A percentile compares a stretch with the other conserved stretches of the same genome.
phyloP scores from a whole-genome alignment of 495 filamentous ascomycete genomes.

The Oidiodendron maius region DNA sequence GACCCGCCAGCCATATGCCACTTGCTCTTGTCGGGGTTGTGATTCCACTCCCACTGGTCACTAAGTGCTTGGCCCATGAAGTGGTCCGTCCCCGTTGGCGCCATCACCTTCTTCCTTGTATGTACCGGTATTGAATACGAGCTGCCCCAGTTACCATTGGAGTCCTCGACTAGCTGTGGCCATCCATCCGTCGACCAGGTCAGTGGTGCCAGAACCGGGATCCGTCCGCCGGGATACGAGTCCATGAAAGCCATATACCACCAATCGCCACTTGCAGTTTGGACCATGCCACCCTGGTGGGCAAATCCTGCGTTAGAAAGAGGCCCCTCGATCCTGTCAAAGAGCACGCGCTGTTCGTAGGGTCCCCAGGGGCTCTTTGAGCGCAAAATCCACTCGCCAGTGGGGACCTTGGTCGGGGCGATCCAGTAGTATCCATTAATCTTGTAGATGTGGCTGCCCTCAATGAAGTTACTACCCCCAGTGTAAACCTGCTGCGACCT shows the following conservation, averaged over 20 bases:
- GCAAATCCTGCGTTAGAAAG: constrained; percentile 36
- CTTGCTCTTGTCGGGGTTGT: constrained; percentile 44
- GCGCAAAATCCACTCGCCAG: constrained; percentile 38
- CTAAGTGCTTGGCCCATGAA: constrained; percentile 34
- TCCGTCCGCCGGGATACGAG: constrained; percentile 46
- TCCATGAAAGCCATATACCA: constrained; percentile 54
- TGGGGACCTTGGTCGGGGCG: constrained; percentile 33
- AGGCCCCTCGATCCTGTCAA: constrained; percentile 31
- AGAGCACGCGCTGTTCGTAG: constrained; percentile 34
- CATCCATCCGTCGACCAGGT: constrained; percentile 45
- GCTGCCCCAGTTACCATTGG: constrained; percentile 38
- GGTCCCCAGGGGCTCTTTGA: constrained; percentile 42
- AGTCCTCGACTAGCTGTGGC: constrained; percentile 33
- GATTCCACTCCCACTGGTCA: constrained; percentile 56
- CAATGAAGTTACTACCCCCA: constrained; percentile 31
- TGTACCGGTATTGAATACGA: constrained; percentile 38
- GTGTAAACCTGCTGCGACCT: constrained; percentile 36
- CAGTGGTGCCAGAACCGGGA: constrained; percentile 51
- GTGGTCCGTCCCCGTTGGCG: constrained; percentile 30
- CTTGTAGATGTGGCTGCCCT: constrained; percentile 53
- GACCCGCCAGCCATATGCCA: constrained; percentile 14
- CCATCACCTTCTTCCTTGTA: constrained; percentile 13
- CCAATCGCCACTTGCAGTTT: constrained; percentile 46
- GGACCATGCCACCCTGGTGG: constrained; percentile 54
- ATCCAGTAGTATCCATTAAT: constrained; percentile 49